A percentile compares a stretch with the other conserved stretches of the same genome.
These are phyloP conservation scores for Nakazawaea populi DNA, from an alignment of 805 yeast species.

Conservation along the genomic window DNA sequence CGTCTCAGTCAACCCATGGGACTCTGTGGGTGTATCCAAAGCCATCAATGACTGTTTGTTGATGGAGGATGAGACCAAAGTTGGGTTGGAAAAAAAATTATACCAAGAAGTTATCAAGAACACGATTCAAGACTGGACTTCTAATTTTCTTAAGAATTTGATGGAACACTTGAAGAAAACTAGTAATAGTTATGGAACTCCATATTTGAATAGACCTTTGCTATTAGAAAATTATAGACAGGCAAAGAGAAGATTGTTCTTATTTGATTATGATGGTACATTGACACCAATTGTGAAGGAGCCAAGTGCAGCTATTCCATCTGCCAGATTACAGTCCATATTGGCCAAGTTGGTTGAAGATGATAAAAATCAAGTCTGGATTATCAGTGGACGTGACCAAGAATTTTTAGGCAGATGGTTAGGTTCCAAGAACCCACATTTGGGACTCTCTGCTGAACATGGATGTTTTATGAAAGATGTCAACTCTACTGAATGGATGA, in stretches of 20 bases:
- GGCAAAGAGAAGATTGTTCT: slow-evolving; percentile 66
- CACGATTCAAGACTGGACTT: slow-evolving; percentile 80
- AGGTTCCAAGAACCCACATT: slow-evolving; percentile 52
- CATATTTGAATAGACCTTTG: slow-evolving; percentile 71
- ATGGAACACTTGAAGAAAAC: slow-evolving; percentile 32
- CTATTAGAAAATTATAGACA: slow-evolving; percentile 52
- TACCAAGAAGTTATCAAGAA: slow-evolving; percentile 60
- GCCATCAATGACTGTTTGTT: slow-evolving; percentile 65
- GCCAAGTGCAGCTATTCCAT: slow-evolving; percentile 98
- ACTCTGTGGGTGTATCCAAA: slow-evolving; percentile 86
- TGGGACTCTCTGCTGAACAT: slow-evolving; percentile 94
- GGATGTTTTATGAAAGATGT: slow-evolving; percentile 89
- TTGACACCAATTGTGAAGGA: slow-evolving; percentile 93
- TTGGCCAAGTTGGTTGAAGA: slow-evolving; percentile 61
- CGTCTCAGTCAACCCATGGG: slow-evolving; percentile 93
- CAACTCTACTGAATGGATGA: slow-evolving; percentile 67
- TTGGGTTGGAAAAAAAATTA: slow-evolving; percentile 42
- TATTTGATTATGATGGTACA: slow-evolving; percentile 97
- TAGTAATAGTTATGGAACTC: slow-evolving; percentile 56
- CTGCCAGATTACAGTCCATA: slow-evolving; percentile 58
- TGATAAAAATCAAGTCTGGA: slow-evolving; percentile 85
- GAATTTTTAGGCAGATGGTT: slow-evolving; percentile 83
- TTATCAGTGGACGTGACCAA: slow-evolving; percentile 94
- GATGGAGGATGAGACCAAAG: slow-evolving; percentile 43
- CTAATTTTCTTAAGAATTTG: slow-evolving; percentile 48